Percentiles rank a stretch among this genome's conserved stretches.
These are phyloP conservation scores for Solanum pimpinellifolium DNA, from an alignment of 257 asterid genomes.

Conservation along the genomic window DNA sequence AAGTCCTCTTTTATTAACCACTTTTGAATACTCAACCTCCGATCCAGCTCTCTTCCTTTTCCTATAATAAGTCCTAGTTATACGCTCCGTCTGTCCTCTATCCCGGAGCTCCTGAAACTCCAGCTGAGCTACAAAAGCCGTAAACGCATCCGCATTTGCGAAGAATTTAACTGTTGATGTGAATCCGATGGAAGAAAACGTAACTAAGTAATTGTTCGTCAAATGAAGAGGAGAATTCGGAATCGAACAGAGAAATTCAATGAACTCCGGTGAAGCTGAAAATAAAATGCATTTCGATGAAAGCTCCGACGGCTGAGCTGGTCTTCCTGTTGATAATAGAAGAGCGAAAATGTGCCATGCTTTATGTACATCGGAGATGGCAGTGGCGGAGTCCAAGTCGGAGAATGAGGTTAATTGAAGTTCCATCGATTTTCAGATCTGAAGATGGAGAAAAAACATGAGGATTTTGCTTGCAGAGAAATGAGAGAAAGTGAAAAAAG, in stretches of 20 bases:
- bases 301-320: constrained; percentile 35
- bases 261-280: constrained; percentile 19
- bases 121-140: constrained; percentile 7
- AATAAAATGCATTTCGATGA: constrained; percentile 21
- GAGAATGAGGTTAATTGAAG: constrained; percentile 1
- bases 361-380: constrained; percentile 22
- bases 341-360: constrained; percentile 62
- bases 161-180: constrained; percentile 20
- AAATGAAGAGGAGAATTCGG: constrained; percentile 56
- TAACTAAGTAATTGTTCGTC: constrained; percentile 22
- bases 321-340: constrained; percentile 34
- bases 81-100: background rate
- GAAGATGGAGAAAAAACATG: background rate
- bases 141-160: constrained; percentile 5
- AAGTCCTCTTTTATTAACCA: constrained; percentile 9
- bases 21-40: constrained; percentile 14
- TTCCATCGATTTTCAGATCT: constrained; percentile 33
- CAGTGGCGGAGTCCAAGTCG: background rate
- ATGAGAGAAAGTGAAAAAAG: background rate
- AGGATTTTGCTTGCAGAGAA: background rate
- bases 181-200: constrained; percentile 41
- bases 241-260: constrained; percentile 50
- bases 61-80: constrained; percentile 24
- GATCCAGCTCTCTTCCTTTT: constrained; percentile 37
- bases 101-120: background rate